A percentile compares a stretch with the other conserved stretches of the same genome.
Conservation (phyloP, 768 basidiomycete species). For the Mycena alexandri region DNA sequence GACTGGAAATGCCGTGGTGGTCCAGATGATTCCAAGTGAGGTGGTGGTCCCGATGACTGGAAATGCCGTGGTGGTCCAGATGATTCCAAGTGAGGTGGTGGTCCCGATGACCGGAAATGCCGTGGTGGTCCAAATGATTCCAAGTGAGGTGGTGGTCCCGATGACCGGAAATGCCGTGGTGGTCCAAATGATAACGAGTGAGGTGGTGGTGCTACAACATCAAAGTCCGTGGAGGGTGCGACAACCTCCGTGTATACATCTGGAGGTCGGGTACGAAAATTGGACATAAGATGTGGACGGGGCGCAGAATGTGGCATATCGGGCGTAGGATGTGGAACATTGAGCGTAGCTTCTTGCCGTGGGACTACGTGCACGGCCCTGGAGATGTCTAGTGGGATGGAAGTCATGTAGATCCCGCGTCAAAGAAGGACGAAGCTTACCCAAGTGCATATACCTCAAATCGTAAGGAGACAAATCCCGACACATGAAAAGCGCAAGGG, state of each 20-base stretch:
- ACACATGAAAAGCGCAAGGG: constrained; percentile 10
- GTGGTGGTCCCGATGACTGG: no score
- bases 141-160: no score
- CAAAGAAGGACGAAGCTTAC: constrained; percentile 16
- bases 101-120: no score
- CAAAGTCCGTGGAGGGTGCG: constrained; percentile 12
- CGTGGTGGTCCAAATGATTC: no score
- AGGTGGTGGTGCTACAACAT: constrained; percentile 13
- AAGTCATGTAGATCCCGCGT: constrained; percentile 13
- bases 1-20: no score
- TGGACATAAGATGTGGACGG: constrained; percentile 12
- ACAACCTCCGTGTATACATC: constrained; percentile 11
- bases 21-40: no score
- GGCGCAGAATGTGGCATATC: constrained; percentile 13
- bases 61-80: no score
- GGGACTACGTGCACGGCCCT: constrained; percentile 17
- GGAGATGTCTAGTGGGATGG: constrained; percentile 17
- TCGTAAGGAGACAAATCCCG: constrained; percentile 16
- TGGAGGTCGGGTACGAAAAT: constrained; percentile 13
- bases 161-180: no score
- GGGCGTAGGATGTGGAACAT: constrained; percentile 12
- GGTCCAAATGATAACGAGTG: constrained; percentile 14
- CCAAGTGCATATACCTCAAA: constrained; percentile 15
- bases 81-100: no score
- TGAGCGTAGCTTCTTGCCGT: constrained; percentile 12